Base-by-base conservation (phyloP, 2,329 filamentous ascomycete genomes). In the Exophiala bonariae region DNA sequence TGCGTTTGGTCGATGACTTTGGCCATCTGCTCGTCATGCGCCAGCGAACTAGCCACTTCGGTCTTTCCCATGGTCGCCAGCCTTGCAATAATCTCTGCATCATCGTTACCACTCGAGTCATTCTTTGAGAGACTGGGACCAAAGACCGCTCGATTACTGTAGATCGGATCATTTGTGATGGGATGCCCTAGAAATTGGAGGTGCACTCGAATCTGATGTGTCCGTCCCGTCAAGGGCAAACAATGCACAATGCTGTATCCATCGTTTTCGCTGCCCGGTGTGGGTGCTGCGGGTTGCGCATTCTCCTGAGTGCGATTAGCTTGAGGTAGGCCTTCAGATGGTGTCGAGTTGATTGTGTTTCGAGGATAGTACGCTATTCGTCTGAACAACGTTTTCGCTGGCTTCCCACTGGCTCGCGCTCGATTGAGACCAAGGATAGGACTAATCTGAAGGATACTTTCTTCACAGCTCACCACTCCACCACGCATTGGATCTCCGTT, bases 81-180 rank as follows among this genome's bases (percentile, higher is more conserved):
- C 1, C 89, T 82, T 16, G 83, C 84, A 65, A 99, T 91, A 58
- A 99, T 86, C 63, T 95, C 89, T 50, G 93, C 87, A 65, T 99
- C 93, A 33, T 85, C 82, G 47, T 89, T 85, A 19, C 79, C 79
- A 16, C 77, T 76, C 3, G 80, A 82, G 40, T 92, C 85, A 11
- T 75, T 73, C 39, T 73, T 80, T 13, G 89, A 93, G 0, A 99
- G 80, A 8, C 85, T 79, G 1, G 85, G 75, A 0, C 93, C 93
- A 76, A 95, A 99, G 9, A 99, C 93, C 47, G 84, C 83, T 63
- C 89, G 84, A 64, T 99, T 99, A 60, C 89, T 90, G 67, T 99
- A 99, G 59, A 99, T 97, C 6, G 93, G 93, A 63, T 99, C 93
- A 66, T 99, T 99, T 55, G 89, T 85, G 59, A 99, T 97, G 2